Evolutionary conservation across 768 basidiomycete species (phyloP), one percentile per base, ranked within the genome.

Genomic region (Termitomyces sp.): DNA sequence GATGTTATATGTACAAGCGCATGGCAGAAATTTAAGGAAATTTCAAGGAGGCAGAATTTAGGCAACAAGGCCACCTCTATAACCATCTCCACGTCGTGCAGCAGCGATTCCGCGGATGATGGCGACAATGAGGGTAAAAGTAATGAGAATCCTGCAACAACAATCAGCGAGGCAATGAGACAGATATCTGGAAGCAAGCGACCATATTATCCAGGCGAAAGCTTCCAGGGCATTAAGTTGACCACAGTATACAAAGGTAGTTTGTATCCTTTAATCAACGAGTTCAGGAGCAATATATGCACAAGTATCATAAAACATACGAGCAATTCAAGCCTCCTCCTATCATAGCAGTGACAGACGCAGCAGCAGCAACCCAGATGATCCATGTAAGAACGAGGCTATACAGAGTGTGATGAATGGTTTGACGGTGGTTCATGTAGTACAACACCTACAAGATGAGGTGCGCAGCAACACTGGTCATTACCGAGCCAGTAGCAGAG

Each of bases 161-260:
- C 52, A 38, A 49, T 65, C 7, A 47, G 28, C 59, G 9, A 49
- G 16, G 32, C 33, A 22, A 20, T 9, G 8, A 47, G 24, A 38
- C 8, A 32, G 28, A 11, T 24, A 49, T 46, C 52, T 52, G 54
- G 38, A 40, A 36, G 24, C 32, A 45, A 71, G 83, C 60, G 61
- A 89, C 88, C 85, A 88, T 62, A 82, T 79, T 14, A 87, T 65
- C 90, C 90, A 92, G 8, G 87, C 82, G 64, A 92, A 91, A 20
- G 73, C 90, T 65, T 86, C 80, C 1, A 88, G 70, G 5, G 90
- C 88, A 54, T 90, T 91, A 35, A 92, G 72, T 64, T 92, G 90
- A 30, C 81, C 81, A 65, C 90, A 93, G 60, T 90, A 90, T 13
- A 76, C 71, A 60, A 83, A 81, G 13, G 67, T 61, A 13, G 68